Evolutionary conservation across 768 basidiomycete genomes (phyloP).

Genomic region (Termitomyces sp.): DNA sequence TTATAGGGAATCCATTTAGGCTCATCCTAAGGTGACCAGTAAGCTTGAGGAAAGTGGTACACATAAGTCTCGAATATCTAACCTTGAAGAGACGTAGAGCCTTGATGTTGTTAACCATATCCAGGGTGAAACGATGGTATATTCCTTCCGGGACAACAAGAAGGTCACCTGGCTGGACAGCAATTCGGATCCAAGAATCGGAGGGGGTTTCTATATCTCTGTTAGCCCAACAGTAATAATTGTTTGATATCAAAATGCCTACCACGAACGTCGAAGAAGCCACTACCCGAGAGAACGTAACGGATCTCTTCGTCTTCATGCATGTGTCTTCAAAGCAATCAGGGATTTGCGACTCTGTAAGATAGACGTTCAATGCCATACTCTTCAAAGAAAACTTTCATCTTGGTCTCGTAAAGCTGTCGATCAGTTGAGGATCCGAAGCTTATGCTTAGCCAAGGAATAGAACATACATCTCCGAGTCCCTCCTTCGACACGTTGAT

Average conservation of each 20-base stretch:
- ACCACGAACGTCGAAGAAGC: conserved; percentile 92
- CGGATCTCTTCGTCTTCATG: conserved; percentile 97
- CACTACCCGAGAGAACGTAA: conserved; percentile 80
- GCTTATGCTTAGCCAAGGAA: not conserved
- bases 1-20: conserved; percentile 87
- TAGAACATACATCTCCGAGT: conserved; percentile 59
- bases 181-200: conserved; percentile 79
- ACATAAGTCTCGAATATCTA: conserved; percentile 5
- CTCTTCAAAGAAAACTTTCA: conserved; percentile 84
- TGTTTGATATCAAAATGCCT: conserved; percentile 14
- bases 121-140: conserved; percentile 93
- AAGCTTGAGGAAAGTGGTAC: not conserved
- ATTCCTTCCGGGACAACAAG: conserved; percentile 86
- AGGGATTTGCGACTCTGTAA: not conserved
- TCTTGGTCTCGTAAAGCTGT: conserved; percentile 67
- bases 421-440: not conserved
- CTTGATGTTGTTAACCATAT: conserved; percentile 65
- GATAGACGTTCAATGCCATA: conserved; percentile 26
- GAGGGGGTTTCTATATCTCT: conserved; percentile 46
- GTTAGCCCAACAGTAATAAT: not conserved
- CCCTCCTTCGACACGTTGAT: conserved; percentile 75
- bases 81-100: conserved; percentile 86
- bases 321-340: conserved; percentile 55
- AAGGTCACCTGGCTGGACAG: conserved; percentile 73
- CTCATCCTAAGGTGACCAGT: conserved; percentile 55